Evolutionary conservation across 2,329 filamentous ascomycete species (phyloP), one percentile per base, ranked within the genome.

Genomic region (Microcyclospora tardicrescens): DNA sequence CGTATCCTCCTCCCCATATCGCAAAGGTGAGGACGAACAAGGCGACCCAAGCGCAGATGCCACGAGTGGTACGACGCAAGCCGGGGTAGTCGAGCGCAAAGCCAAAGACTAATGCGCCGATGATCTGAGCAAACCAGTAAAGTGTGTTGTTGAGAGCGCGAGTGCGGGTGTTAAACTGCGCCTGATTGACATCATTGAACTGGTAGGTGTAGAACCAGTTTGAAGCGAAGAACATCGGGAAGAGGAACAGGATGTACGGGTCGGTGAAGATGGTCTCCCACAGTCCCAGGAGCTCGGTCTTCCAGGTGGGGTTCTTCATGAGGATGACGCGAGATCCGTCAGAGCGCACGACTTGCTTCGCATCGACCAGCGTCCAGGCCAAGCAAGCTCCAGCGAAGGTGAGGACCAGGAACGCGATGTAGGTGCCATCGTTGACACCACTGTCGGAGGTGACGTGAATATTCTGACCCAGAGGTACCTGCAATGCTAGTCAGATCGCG

Each of bases 291-390:
- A 93, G 61, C 62, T 94, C 86, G 2, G 81, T 79, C 54, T 75
- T 75, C 82, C 83, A 93, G 37, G 81, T 83, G 3, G 86, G 86
- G 61, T 93, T 83, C 67, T 91, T 89, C 81, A 89, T 93, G 45
- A 87, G 63, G 45, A 93, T 85, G 55, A 93, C 77, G 42, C 76
- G 65, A 41, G 81, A 81, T 42, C 84, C 84, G 56, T 94, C 84
- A 29, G 72, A 67, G 44, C 86, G 84, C 47, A 83, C 66, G 45
- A 94, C 73, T 39, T 76, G 72, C 49, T 73, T 73, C 29, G 82
- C 81, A 52, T 91, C 76, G 52, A 76, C 76, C 3, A 93, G 71
- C 31, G 70, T 66, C 54, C 83, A 75, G 24, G 81, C 74, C 2
- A 93, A 66, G 11, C 75, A 50, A 43, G 82, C 82, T 34, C 84